Evolutionary conservation across 2,329 filamentous ascomycete genomes (phyloP), one percentile per base, ranked within the genome.

Genomic region (Xylaria sp.): DNA sequence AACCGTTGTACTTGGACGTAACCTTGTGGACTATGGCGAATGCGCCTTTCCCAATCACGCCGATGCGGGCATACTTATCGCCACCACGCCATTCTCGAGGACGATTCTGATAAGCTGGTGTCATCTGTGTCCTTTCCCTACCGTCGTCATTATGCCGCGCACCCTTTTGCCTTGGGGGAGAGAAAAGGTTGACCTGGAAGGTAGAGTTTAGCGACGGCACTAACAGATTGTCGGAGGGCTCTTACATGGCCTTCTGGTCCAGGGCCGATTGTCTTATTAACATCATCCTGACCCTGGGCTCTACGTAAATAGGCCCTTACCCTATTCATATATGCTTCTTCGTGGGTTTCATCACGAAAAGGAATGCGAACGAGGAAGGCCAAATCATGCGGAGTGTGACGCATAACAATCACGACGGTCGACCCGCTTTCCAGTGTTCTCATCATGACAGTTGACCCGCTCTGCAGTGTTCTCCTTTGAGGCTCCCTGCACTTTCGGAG

Each of bases 21-120:
- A 97, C 82, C 70, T 92, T 91, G 73, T 96, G 93, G 1, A 99
- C 94, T 0, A 88, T 91, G 4, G 94, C 94, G 76, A 99, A 99
- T 2, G 94, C 93, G 5, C 94, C 94, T 70, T 94, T 94, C 41
- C 94, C 94, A 59, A 99, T 89, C 44, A 85, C 80, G 21, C 87
- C 85, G 8, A 91, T 84, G 20, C 91, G 86, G 66, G 96, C 96
- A 74, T 97, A 99, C 58, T 85, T 87, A 5, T 83, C 79, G 1
- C 91, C 92, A 34, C 94, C 94, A 57, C 86, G 87, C 93, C 91
- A 97, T 80, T 77, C 90, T 72, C 73, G 84, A 71, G 57, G 80
- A 65, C 74, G 75, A 42, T 65, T 66, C 24, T 68, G 68, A n/a
- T 60, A 34, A 34, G 29, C 11, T 4, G 29, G 64, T 21, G 71